Evolutionary conservation across 768 basidiomycete species (phyloP), one percentile per base, ranked within the genome.

Genomic region (Leucocoprinus birnbaumii): DNA sequence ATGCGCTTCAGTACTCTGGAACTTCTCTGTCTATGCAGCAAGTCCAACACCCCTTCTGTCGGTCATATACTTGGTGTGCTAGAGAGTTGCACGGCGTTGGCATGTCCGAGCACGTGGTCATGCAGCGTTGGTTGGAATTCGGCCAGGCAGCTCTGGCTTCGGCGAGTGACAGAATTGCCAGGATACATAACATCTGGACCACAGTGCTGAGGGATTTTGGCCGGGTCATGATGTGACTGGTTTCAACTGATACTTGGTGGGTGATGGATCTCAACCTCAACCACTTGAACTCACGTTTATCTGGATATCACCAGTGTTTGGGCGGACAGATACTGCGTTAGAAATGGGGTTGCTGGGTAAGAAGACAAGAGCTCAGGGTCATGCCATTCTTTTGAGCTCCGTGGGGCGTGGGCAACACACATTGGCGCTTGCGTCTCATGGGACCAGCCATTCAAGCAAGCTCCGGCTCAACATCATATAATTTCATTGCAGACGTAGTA

Each of bases 11-110:
- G 43, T 21, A 11, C 27, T 26, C 27, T 24, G 44, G 3, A 11
- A 53, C 34, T 42, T 45, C 26, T 35, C 51, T 25, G 24, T 53
- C 51, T n/a, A 19, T 22, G 22, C 51, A 44, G 25, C 40, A 53
- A 26, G 31, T 53, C 51, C 51, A 53, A 25, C 51, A 44, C 22
- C 22, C 41, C n/a, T 22, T 53, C 16, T 22, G n/a, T 34, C 44
- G 41, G 25, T 53, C 51, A 35, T 44, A 53, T 16, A 53, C 43
- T 21, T 45, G 51, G 25, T 53, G 51, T 2, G 51, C 43, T 16
- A 53, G 31, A 7, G 51, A 34, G 35, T 44, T 44, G 22, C 51
- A 53, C 9, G 51, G 51, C 16, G 22, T 3, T n/a, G n/a, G n/a
- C n/a, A n/a, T n/a, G n/a, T n/a, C n/a, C n/a, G n/a, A n/a, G n/a